A percentile compares a stretch with the other conserved stretches of the same genome.
These are phyloP conservation scores for Carex arenaria DNA, from an alignment of 202 grass and related monocot genomes.

Conservation along the genomic window DNA sequence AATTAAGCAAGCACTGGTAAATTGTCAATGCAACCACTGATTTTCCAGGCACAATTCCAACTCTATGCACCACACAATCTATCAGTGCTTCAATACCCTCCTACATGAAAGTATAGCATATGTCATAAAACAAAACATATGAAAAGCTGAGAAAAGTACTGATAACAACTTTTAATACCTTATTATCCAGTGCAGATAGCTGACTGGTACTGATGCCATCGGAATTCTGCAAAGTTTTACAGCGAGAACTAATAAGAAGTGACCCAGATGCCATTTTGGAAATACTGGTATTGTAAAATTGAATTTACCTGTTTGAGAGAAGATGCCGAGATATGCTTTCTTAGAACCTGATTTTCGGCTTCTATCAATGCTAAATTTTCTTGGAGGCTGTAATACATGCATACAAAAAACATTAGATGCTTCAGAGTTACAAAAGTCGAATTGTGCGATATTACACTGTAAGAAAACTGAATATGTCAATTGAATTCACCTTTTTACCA, in stretches of 20 bases:
- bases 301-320: background rate
- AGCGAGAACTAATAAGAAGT: background rate
- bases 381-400: conserved; percentile 52
- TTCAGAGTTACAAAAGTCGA: background rate
- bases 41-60: conserved; percentile 78
- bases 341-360: conserved; percentile 89
- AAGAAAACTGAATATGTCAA: conserved; percentile 25
- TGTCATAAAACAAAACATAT: conserved; percentile 3
- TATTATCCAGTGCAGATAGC: conserved; percentile 12
- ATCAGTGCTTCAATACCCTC: conserved; percentile 78
- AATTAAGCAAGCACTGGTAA: conserved; percentile 91
- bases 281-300: background rate
- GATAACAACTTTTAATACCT: conserved; percentile 19
- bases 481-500: conserved; percentile 72
- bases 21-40: conserved; percentile 74
- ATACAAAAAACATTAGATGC: conserved; percentile 11
- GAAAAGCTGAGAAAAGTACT: conserved; percentile 19
- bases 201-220: background rate
- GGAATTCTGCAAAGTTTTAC: conserved; percentile 7
- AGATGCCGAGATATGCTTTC: conserved; percentile 53
- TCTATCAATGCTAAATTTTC: conserved; percentile 82
- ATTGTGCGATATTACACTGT: background rate
- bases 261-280: background rate
- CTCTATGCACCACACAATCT: conserved; percentile 59
- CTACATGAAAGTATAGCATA: conserved; percentile 41